Evolutionary conservation across 2,329 filamentous ascomycete species (phyloP).

Genomic region (Aspergillus ochraceus): DNA sequence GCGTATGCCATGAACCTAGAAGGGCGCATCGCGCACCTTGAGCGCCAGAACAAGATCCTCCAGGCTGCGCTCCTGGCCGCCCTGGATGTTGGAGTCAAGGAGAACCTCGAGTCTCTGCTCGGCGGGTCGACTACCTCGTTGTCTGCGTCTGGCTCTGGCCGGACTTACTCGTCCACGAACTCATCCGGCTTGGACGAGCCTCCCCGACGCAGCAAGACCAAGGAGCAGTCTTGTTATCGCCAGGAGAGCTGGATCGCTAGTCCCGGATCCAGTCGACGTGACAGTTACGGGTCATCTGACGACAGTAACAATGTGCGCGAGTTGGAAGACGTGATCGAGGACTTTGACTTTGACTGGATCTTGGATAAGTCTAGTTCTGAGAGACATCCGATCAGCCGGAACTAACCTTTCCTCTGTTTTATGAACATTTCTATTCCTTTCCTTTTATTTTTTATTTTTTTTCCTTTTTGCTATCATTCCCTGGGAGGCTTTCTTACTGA

Average conservation of each 20-base stretch:
- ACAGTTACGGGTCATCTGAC: conserved; percentile 25
- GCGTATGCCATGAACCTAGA: conserved; percentile 31
- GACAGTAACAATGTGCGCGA: conserved; percentile 26
- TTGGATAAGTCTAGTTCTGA: conserved; percentile 22
- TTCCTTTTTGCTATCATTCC: not conserved
- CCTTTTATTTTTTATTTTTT: not conserved
- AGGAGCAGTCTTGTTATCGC: conserved; percentile 13
- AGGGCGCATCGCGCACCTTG: conserved; percentile 39
- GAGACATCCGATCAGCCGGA: not conserved
- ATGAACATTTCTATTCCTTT: not conserved
- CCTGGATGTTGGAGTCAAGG: conserved; percentile 38
- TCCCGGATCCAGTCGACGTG: conserved; percentile 27
- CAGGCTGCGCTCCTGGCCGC: conserved; percentile 44
- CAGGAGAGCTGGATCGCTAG: conserved; percentile 33
- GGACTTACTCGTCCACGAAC: conserved; percentile 21
- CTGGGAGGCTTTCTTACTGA: not conserved
- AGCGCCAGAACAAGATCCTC: conserved; percentile 45
- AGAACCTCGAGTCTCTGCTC: conserved; percentile 27
- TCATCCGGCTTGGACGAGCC: conserved; percentile 17
- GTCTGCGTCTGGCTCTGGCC: conserved; percentile 15
- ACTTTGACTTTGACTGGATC: conserved; percentile 33
- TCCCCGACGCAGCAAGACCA: conserved; percentile 1
- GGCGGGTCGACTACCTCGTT: conserved; percentile 23
- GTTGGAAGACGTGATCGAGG: conserved; percentile 34
- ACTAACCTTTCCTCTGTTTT: not conserved